Base-by-base conservation (phyloP, 1,139 yeast genomes). In the Debaryomyces singareniensis region DNA sequence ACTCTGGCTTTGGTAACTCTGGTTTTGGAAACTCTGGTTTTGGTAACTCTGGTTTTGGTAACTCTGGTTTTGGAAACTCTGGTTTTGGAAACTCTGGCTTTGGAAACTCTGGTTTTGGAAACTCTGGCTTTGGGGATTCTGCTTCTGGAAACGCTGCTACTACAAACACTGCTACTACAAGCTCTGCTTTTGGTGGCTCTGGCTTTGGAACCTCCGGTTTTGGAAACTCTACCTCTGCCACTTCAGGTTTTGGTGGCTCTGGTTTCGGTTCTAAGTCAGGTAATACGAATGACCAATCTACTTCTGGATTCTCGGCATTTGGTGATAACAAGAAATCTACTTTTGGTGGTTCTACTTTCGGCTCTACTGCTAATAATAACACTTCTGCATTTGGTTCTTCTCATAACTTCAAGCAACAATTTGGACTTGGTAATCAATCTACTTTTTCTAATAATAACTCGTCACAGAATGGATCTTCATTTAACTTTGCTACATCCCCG, bases 11-110 rank as follows among this genome's bases (percentile, higher is more conserved):
- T 22, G 39, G 40, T 4, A 24, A 25, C 16, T 25, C 26, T 12
- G 34, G 39, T 11, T 40, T 38, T 36, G 49, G 57, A 5, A 24
- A 36, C 23, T 14, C 36, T 25, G 41, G 45, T 4, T 43, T 37
- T 29, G 42, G 49, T 14, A 25, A 21, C 12, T 18, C 36, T 13
- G 37, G 37, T n/a, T 37, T 36, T 32, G 35, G 41, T 3, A 25
- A 24, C 7, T 13, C 28, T 25, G 30, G 25, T 9, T 31, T 25
- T 29, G 40, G 42, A 4, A 24, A 16, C 12, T 33, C 43, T 4
- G 37, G 28, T 5, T 39, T 39, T 34, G 42, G 42, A 9, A 30
- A 27, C 11, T 23, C 29, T 15, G 25, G 25, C 4, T 16, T 28
- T 9, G 29, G 29, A 10, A 20, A 33, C 12, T 18, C 36, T 7